A percentile compares a stretch with the other conserved stretches of the same genome.
Evolutionary conservation across 202 grass and related monocot genomes (phyloP).

Genomic region (Setaria italica): DNA sequence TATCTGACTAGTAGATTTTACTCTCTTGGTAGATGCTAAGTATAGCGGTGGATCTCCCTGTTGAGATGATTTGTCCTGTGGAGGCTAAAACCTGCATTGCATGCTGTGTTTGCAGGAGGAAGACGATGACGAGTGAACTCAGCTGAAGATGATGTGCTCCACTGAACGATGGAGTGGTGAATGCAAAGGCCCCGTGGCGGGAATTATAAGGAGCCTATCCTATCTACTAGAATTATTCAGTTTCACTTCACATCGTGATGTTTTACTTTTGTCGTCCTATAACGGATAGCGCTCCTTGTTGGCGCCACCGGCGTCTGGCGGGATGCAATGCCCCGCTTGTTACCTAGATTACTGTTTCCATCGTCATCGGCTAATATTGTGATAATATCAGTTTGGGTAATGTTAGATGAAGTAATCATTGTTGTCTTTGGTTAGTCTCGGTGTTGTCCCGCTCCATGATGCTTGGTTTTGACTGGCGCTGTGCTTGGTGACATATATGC

Average conservation of each 20-base stretch:
- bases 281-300: constrained; percentile 57
- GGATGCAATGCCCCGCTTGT: constrained; percentile 44
- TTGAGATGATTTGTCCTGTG: neutral
- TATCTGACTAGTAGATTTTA: neutral
- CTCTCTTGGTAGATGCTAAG: neutral
- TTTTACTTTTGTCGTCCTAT: constrained; percentile 47
- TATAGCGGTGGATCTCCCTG: neutral
- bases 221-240: constrained; percentile 60
- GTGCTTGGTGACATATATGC: too few relatives aligned
- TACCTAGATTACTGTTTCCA: constrained; percentile 67
- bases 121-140: constrained; percentile 55
- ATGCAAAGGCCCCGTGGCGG: constrained; percentile 13
- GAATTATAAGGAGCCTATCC: constrained; percentile 49
- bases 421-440: too few relatives aligned
- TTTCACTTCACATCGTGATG: constrained; percentile 64
- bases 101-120: constrained; percentile 45
- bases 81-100: neutral
- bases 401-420: constrained; percentile 44
- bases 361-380: constrained; percentile 60
- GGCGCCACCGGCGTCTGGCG: constrained; percentile 29
- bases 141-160: constrained; percentile 10
- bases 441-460: too few relatives aligned
- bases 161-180: constrained; percentile 5
- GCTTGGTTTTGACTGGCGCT: too few relatives aligned
- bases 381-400: constrained; percentile 71